Evolutionary conservation across 257 asterid genomes (phyloP).

Genomic region (Knoxia roxburghii): DNA sequence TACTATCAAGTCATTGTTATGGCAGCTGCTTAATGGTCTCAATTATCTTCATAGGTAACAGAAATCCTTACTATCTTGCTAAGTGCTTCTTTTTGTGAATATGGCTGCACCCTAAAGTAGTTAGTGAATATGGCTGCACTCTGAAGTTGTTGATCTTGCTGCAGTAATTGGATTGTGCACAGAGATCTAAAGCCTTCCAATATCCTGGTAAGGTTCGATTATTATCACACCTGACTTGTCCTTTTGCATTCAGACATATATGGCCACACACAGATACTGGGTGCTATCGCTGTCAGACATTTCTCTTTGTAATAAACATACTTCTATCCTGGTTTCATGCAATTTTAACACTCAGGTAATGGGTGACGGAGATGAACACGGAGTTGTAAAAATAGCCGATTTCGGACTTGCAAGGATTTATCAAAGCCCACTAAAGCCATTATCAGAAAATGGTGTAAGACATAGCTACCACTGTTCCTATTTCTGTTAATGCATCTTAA

Average conservation of each 20-base stretch:
- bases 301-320: slow-evolving; percentile 1
- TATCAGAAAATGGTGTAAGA: slow-evolving; percentile 88
- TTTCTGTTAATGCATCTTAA: slow-evolving; percentile 4
- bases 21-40: slow-evolving; percentile 99
- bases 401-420: slow-evolving; percentile 97
- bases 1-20: slow-evolving; percentile 77
- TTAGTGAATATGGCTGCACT: not conserved
- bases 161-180: slow-evolving; percentile 97
- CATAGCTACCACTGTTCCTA: slow-evolving; percentile 4
- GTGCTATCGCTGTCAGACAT: not conserved
- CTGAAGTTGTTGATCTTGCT: slow-evolving; percentile 13
- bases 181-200: slow-evolving; percentile 98
- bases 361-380: slow-evolving; percentile 99
- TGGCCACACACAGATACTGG: not conserved
- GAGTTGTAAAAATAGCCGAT: slow-evolving; percentile 94
- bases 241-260: not conserved
- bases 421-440: slow-evolving; percentile 87
- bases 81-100: not conserved
- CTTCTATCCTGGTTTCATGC: slow-evolving; percentile 14
- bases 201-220: slow-evolving; percentile 57
- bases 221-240: not conserved
- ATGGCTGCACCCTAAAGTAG: not conserved
- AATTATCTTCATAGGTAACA: slow-evolving; percentile 90
- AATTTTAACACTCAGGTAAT: slow-evolving; percentile 54
- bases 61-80: slow-evolving; percentile 9